Evolutionary conservation across 169 alveolate genomes (phyloP), one percentile per base, ranked within the genome.

Genomic region (Cryptosporidium ubiquitum): DNA sequence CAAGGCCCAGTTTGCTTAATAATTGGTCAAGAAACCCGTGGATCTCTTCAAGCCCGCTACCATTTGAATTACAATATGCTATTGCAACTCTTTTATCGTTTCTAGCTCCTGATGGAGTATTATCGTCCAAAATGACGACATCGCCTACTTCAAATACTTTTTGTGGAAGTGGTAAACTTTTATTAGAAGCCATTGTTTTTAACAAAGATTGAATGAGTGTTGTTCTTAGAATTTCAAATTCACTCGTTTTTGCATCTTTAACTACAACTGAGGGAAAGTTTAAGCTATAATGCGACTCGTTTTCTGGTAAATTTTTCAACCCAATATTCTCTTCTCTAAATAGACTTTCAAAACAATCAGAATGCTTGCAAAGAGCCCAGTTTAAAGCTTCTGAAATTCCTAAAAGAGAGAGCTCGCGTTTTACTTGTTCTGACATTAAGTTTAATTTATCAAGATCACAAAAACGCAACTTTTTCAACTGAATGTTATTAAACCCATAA

Each of bases 131-230:
- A 64, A 93, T 40, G 39, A 96, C 96, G 66, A 95, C 96, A 91
- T 96, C 98, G 23, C 96, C 94, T 49, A 96, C 93, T 92, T 98
- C 99, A 92, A 97, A 98, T 35, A 98, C 86, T 70, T 95, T 95
- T 69, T 95, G 93, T 64, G 99, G 99, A 23, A 96, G 93, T 73
- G 93, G 95, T 61, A 95, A 86, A 42, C 94, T 95, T 91, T 94
- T 96, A 91, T 96, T 96, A 16, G 96, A 94, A 44, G 94, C 92
- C 14, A 97, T 91, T 60, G 97, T 93, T 89, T 96, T 96, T 31
- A 98, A 86, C 55, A 97, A 84, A 57, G 99, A 98, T 23, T 98
- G 99, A 52, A 97, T 92, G 35, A 98, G 94, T 68, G 98, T 94
- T 40, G 98, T 96, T 86, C 99, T 93, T 40, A 94, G 93, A 40